Base-by-base conservation (phyloP, 306 rosid species). In the Trifolium repens region DNA sequence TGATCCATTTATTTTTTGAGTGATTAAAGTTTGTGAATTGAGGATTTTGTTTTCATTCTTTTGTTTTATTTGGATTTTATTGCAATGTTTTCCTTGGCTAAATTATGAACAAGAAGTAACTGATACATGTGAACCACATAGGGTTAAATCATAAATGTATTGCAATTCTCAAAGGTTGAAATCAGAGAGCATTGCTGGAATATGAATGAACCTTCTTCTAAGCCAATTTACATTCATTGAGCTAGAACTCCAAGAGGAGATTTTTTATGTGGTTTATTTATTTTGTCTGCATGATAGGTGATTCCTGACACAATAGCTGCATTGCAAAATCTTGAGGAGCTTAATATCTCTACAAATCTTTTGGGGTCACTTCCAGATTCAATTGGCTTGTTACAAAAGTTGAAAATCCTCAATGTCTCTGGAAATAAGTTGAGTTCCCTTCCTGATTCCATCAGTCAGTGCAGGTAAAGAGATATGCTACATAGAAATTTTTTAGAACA, bases 241-340 rank as follows among this genome's bases (percentile, higher is more conserved):
- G 13, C 57, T 44, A 11, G 55, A 67, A 44, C 26, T 46, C 13
- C 13, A 8, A 26, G 35, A 24, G 62, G 24, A 26, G 14, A 24
- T 9, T 47, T 49, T 49, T 69, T 4, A 49, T n/a, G 9, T 69
- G n/a, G 22, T 49, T 47, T 69, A 15, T 49, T 30, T 69, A 69
- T 70, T 53, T 46, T 57, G 72, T 71, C 74, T 55, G 44, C 68
- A 37, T 69, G 30, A 79, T 90, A 94, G 99, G 83, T 44, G 16
- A 84, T 94, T 78, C 98, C 97, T 53, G 99, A 90, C 42, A 78
- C 99, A 19, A 85, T 94, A 73, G 80, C 82, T 43, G 92, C 89
- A 63, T 68, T 94, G 76, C 86, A 86, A 79, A 89, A 82, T 74
- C 96, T 94, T 0, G 93, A 94, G 85, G 99, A 94, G 87, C 86